Percentiles rank a stretch among this genome's conserved stretches.
phyloP scores from a whole-genome alignment of 768 basidiomycete species.

The Tylopilus rubrobrunneus region DNA sequence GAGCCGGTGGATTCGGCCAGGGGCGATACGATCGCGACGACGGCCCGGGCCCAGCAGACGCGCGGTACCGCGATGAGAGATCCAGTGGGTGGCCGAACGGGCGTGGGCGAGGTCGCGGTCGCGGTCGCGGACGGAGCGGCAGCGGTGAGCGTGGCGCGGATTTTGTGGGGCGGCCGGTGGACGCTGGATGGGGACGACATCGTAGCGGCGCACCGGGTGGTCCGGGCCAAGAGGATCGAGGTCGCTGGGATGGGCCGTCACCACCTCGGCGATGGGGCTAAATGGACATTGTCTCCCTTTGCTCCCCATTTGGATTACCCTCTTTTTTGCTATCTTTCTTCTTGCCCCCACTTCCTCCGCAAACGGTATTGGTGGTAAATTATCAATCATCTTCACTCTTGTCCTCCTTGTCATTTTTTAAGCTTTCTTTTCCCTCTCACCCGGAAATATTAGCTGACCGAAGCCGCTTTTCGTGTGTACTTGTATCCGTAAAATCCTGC shows the following conservation, averaged over 20 bases:
- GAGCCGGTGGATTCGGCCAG: conserved; percentile 26
- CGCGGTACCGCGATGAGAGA: conserved; percentile 30
- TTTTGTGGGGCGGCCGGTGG: conserved; percentile 39
- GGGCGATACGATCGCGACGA: conserved; percentile 28
- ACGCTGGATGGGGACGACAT: conserved; percentile 35
- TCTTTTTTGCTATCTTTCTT: neutral
- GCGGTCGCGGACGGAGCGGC: conserved; percentile 25
- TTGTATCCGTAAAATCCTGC: conserved; percentile 13
- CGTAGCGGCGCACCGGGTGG: conserved; percentile 26
- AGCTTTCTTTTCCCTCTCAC: neutral
- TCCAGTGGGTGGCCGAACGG: conserved; percentile 27
- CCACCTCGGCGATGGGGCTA: conserved; percentile 27
- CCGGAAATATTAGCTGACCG: conserved; percentile 8
- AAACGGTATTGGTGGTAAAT: conserved; percentile 19
- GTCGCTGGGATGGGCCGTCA: conserved; percentile 27
- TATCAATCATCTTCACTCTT: conserved; percentile 22
- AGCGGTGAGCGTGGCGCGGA: conserved; percentile 14
- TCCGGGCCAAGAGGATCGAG: conserved; percentile 20
- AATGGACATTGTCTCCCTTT: neutral
- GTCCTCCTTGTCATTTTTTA: neutral
- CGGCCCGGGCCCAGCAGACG: conserved; percentile 14
- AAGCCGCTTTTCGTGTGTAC: conserved; percentile 7
- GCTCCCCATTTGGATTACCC: too few species aligned
- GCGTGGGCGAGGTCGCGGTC: conserved; percentile 31
- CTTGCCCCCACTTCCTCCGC: neutral